Evolutionary conservation across 371 early-diverging fungal genomes (phyloP), one percentile per base, ranked within the genome.

Genomic region (Mucor irregularis): DNA sequence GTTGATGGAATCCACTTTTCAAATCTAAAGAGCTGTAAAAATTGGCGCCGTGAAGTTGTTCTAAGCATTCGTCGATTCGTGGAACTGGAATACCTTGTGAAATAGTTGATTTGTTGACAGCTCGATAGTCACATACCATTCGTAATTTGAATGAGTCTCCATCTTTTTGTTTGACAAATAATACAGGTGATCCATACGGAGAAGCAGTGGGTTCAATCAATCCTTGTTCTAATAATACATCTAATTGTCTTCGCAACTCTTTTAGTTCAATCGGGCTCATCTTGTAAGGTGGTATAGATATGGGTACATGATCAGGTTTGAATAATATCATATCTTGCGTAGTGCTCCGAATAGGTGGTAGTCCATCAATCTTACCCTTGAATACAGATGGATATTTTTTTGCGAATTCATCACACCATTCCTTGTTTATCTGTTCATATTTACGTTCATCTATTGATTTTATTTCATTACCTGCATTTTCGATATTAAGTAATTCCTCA

Each of bases 11-110:
- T 0, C 74, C 74, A 24, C 42, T 49, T 0, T 53, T 46, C 0
- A 86, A 48, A 31, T 88, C 86, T 0, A 86, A 28, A 37, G 70
- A 75, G 0, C 82, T 61, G 51, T 82, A 84, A 29, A 58, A 30
- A 4, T 16, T 56, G 0, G 77, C 76, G 0, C 68, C 68, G 3
- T 46, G 5, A 3, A 79, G 24, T 0, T 61, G 54, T n/a, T 81
- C 79, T 0, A 83, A 29, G n/a, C 73, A 62, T 31, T 83, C 80
- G 7, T 74, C 69, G 1, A 82, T 73, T 0, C 69, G 21, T 2
- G 81, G 84, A 0, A 87, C 19, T 1, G 80, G 80, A 1, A 58
- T 50, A 46, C 83, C n/a, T 16, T 67, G 25, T 66, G 65, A 11
- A 66, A 42, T 1, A 78, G 83, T 6, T 63, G 29, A 3, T 33